phyloP scores from a whole-genome alignment of 148 eudicot genomes.

The Diospyros kaki region DNA sequence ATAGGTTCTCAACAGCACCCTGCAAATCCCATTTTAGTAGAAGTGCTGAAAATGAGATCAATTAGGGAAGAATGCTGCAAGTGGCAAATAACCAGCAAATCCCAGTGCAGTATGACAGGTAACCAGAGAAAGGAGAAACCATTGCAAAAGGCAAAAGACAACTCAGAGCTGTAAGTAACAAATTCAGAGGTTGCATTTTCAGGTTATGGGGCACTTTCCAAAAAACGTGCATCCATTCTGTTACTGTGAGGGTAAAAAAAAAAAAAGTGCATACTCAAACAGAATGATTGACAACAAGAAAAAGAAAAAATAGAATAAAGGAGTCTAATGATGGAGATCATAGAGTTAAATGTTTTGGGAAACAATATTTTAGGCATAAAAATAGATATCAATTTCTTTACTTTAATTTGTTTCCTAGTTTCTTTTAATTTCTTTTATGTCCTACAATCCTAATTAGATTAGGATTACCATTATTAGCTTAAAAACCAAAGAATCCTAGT shows the following conservation, averaged over 20 bases:
- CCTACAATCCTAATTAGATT: no score
- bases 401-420: no score
- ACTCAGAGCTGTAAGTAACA: not conserved
- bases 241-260: not conserved
- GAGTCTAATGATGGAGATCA: no score
- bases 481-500: no score
- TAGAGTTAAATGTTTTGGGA: no score
- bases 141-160: not conserved
- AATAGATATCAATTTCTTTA: no score
- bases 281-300: not conserved
- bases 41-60: not conserved
- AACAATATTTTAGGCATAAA: no score
- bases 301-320: no score
- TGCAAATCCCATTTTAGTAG: constrained; percentile 25
- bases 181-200: not conserved
- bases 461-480: no score
- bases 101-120: not conserved
- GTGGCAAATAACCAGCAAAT: not conserved
- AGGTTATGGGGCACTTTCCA: not conserved
- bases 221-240: not conserved
- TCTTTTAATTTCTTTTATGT: no score
- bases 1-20: constrained; percentile 90
- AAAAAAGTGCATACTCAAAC: not conserved
- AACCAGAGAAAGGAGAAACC: constrained; percentile 1
- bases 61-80: not conserved